Evolutionary conservation across 139 green algal species (phyloP).

Genomic region (Chlamydomonas incerta): DNA sequence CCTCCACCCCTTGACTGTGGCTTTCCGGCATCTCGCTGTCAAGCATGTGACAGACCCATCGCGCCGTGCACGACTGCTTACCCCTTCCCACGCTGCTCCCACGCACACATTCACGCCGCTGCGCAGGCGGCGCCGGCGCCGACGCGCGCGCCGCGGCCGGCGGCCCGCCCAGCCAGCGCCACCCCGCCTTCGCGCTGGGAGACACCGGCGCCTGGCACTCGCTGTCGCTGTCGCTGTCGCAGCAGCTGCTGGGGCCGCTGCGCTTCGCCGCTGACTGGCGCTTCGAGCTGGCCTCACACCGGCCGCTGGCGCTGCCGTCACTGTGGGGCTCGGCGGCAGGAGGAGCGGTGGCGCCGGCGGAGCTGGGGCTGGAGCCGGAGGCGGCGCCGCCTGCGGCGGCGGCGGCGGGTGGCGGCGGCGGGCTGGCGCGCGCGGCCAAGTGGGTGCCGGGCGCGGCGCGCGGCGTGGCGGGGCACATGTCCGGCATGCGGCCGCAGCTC

Average conservation of each 20-base stretch:
- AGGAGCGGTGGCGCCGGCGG: background rate
- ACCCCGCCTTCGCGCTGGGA: constrained; percentile 76
- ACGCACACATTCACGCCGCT: no score
- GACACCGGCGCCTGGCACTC: constrained; percentile 77
- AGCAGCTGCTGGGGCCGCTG: constrained; percentile 85
- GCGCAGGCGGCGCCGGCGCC: background rate
- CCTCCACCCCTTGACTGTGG: no score
- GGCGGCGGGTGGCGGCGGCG: background rate
- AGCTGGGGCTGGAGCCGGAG: background rate
- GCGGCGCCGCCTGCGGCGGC: background rate
- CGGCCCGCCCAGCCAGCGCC: background rate
- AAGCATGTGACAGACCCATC: no score
- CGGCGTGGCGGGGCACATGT: constrained; percentile 37
- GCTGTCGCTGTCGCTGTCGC: constrained; percentile 67
- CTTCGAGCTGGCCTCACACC: constrained; percentile 66
- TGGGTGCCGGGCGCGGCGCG: constrained; percentile 8
- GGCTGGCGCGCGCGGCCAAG: background rate
- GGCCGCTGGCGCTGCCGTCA: constrained; percentile 20
- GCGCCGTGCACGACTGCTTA: no score
- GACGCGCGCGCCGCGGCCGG: background rate
- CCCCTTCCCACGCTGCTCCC: no score
- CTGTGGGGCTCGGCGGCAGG: no score
- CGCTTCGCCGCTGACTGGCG: constrained; percentile 71
- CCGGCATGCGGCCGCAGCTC: constrained; percentile 65
- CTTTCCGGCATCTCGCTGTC: no score